Percentiles rank a stretch among this genome's conserved stretches.
Evolutionary conservation across 78 protist genomes (phyloP).

Genomic region (Capsaspora owczarzaki): DNA sequence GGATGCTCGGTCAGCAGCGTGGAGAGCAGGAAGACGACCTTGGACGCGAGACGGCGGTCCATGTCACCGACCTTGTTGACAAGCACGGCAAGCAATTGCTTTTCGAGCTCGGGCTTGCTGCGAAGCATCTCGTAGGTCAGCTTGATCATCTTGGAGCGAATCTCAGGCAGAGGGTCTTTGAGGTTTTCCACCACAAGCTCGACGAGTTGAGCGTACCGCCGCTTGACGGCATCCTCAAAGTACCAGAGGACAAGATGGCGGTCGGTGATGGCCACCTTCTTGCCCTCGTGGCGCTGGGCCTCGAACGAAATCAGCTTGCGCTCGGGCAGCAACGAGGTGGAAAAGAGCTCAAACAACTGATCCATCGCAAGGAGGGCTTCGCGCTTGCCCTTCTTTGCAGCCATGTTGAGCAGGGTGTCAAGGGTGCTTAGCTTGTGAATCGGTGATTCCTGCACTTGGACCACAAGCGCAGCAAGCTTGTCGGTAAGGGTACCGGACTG

Average conservation of each 20-base stretch:
- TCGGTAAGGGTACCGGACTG: constrained; percentile 16
- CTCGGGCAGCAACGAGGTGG: constrained; percentile 30
- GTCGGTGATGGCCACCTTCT: constrained; percentile 4
- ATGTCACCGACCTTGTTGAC: constrained; percentile 60
- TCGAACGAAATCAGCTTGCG: constrained; percentile 19
- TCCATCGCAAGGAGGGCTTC: constrained; percentile 39
- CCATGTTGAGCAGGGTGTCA: constrained; percentile 22
- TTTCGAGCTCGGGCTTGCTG: constrained; percentile 53
- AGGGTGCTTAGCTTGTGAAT: neutral
- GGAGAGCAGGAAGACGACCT: constrained; percentile 16
- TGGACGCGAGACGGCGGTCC: constrained; percentile 31
- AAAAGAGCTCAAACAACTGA: constrained; percentile 36
- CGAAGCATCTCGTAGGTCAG: constrained; percentile 17
- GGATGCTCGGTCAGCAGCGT: constrained; percentile 47
- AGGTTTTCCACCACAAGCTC: constrained; percentile 6
- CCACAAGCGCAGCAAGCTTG: neutral
- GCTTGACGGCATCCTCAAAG: constrained; percentile 45
- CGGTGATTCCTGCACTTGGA: constrained; percentile 2
- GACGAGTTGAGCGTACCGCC: constrained; percentile 26
- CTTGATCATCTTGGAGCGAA: constrained; percentile 19
- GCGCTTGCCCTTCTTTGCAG: constrained; percentile 41
- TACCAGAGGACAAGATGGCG: constrained; percentile 36
- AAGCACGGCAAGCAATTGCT: constrained; percentile 30
- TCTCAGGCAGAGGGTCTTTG: constrained; percentile 6
- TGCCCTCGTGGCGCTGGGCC: neutral